Evolutionary conservation across 257 asterid species (phyloP).

Genomic region (Lantana camara): DNA sequence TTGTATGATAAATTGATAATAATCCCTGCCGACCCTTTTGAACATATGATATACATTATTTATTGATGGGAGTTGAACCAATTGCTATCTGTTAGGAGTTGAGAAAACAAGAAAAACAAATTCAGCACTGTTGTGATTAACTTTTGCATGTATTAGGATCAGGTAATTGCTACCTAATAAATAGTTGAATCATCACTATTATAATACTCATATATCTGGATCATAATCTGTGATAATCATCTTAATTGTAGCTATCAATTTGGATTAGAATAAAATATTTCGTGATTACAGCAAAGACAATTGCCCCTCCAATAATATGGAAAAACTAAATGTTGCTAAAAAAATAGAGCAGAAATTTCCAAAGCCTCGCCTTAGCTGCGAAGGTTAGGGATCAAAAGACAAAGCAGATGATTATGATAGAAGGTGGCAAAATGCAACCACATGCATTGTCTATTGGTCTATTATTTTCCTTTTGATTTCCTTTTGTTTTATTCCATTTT

Average conservation of each 20-base stretch:
- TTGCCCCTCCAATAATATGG: constrained; percentile 23
- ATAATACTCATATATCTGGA: neutral
- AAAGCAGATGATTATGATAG: constrained; percentile 10
- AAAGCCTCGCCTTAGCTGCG: constrained; percentile 15
- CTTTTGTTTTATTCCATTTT: neutral
- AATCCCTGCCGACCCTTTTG: neutral
- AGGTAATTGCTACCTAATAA: too few species aligned
- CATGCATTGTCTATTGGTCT: constrained; percentile 35
- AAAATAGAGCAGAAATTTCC: constrained; percentile 28
- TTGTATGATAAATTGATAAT: too few species aligned
- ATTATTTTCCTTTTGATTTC: neutral
- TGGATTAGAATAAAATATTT: neutral
- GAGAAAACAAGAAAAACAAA: too few species aligned
- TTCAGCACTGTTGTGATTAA: too few species aligned
- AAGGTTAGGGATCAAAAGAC: neutral
- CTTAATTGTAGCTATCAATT: neutral
- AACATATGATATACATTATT: neutral
- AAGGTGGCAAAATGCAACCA: constrained; percentile 32
- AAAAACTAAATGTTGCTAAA: constrained; percentile 17
- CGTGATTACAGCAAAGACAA: constrained; percentile 9
- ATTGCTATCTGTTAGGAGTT: too few species aligned
- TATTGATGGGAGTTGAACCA: too few species aligned
- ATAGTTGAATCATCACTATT: neutral
- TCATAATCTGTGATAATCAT: neutral
- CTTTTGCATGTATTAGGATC: neutral